Evolutionary conservation across 805 yeast genomes (phyloP), one percentile per base, ranked within the genome.

Genomic region (Yamadazyma philogaea): DNA sequence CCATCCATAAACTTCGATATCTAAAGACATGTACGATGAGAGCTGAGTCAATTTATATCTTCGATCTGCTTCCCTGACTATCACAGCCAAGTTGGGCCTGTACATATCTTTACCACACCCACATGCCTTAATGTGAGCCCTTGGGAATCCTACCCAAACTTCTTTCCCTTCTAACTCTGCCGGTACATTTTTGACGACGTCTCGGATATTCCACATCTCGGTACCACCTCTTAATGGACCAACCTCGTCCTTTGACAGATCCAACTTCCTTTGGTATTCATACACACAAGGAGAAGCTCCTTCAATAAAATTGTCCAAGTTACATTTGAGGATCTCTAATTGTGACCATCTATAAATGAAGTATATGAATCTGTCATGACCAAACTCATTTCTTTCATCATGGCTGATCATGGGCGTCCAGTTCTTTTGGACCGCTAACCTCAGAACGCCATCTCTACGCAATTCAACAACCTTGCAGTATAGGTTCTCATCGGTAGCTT

Each of bases 61-160:
- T 34, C 42, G 44, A 34, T 42, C 47, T 7, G 33, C 41, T 36
- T 38, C 46, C 42, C 46, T 54, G 12, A 49, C 52, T 4, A 58
- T 41, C 4, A 67, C 55, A 7, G 66, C 67, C 41, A 69, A 40
- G 46, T 69, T 69, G 12, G 74, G 74, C 30, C 74, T 51, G 48
- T 68, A 68, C 54, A 67, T 57, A 18, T 54, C 55, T n/a, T 46
- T 44, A 11, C 72, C 71, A 51, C 74, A 69, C 1, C 73, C 74
- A 54, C 74, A 69, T 3, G 45, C 42, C 21, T 50, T 46, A 11
- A 68, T 43, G 42, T 69, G 72, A 3, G 72, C 71, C 38, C 73
- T 49, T 4, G 73, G 70, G 45, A 68, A 62, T 1, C 72, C 72
- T 3, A 65, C 40, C 66, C 66, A 68, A 5, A 68, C 51, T 43